Evolutionary conservation across 805 yeast genomes (phyloP).

Genomic region (Candida ipomoeae): DNA sequence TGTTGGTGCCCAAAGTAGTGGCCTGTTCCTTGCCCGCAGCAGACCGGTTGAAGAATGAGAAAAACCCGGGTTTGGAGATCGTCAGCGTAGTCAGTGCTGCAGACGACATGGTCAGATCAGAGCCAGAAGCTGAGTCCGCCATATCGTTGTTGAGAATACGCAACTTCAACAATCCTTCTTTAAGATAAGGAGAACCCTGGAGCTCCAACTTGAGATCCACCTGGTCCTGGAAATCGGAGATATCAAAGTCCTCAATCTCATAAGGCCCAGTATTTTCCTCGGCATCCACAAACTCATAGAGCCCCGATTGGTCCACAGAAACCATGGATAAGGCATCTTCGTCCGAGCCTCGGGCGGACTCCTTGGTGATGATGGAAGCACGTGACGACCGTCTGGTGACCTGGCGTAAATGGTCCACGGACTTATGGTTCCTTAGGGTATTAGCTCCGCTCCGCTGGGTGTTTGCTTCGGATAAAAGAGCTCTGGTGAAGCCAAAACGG

Average conservation of each 20-base stretch:
- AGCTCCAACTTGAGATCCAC: conserved; percentile 60
- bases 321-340: conserved; percentile 30
- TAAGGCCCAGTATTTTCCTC: conserved; percentile 16
- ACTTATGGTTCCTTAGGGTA: conserved; percentile 23
- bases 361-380: conserved; percentile 31
- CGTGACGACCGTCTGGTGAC: conserved; percentile 33
- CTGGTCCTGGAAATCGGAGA: conserved; percentile 41
- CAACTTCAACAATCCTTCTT: conserved; percentile 61
- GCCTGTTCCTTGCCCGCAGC: background rate
- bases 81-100: conserved; percentile 12
- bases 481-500: conserved; percentile 40
- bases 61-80: conserved; percentile 10
- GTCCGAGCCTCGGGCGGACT: conserved; percentile 25
- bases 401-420: conserved; percentile 25
- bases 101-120: conserved; percentile 8
- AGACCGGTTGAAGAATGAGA: conserved; percentile 19
- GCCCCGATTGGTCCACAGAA: conserved; percentile 32
- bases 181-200: conserved; percentile 73
- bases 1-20: conserved; percentile 11
- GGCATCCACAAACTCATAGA: conserved; percentile 12
- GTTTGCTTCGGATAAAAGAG: conserved; percentile 29
- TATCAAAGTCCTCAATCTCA: conserved; percentile 35
- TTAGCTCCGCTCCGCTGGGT: conserved; percentile 15
- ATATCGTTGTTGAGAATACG: conserved; percentile 35
- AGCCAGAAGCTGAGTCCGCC: conserved; percentile 21